Evolutionary conservation across 352 stramenopile genomes (phyloP).

Genomic region (Blastocystis hominis): DNA sequence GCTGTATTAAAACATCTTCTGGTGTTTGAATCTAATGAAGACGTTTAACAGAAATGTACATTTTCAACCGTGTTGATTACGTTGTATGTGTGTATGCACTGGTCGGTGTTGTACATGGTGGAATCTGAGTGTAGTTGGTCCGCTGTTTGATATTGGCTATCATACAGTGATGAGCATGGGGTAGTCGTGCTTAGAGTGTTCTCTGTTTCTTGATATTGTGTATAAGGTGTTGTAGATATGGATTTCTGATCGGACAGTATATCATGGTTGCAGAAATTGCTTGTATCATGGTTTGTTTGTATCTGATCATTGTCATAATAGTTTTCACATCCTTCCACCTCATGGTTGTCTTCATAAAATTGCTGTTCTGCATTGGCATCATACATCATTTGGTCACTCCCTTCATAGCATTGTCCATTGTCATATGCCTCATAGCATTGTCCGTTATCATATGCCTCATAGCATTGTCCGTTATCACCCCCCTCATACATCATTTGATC

Average conservation of each 20-base stretch:
- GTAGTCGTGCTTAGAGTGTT: neutral
- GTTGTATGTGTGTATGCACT: conserved; percentile 56
- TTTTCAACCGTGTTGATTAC: conserved; percentile 47
- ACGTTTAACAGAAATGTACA: neutral
- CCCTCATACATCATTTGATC: neutral
- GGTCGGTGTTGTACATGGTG: conserved; percentile 42
- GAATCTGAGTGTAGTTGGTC: neutral
- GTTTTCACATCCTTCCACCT: neutral
- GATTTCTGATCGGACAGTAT: neutral
- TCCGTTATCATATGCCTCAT: neutral
- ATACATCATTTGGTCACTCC: neutral
- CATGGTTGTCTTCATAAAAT: neutral
- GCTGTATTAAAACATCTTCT: conserved; percentile 46
- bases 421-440: neutral
- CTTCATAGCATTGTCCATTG: neutral
- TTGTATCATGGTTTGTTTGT: neutral
- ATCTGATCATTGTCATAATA: neutral
- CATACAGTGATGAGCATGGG: neutral
- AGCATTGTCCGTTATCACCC: neutral
- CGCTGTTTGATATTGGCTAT: neutral
- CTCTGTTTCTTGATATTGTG: neutral
- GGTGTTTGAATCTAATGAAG: conserved; percentile 39
- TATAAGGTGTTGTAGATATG: neutral
- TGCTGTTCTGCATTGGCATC: neutral
- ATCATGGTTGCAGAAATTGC: no score